Evolutionary conservation across 768 basidiomycete species (phyloP).

Genomic region (Boletus rex-veris): DNA sequence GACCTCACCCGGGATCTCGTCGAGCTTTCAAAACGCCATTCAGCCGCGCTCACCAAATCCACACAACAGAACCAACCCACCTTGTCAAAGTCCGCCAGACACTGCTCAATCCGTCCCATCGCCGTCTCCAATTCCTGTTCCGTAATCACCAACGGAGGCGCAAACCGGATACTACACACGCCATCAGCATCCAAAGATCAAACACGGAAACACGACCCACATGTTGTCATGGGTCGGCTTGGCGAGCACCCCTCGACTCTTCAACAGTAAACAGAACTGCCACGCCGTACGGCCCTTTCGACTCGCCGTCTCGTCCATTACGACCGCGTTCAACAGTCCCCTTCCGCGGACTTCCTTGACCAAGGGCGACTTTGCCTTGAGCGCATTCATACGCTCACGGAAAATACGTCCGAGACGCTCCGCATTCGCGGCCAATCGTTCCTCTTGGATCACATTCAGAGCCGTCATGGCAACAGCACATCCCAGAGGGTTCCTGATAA

Average conservation of each 20-base stretch:
- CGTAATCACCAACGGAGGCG: slow-evolving; percentile 92
- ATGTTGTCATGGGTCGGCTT: slow-evolving; percentile 97
- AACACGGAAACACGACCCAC: slow-evolving; percentile 43
- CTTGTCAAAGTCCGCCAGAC: slow-evolving; percentile 76
- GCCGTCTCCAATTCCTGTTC: slow-evolving; percentile 79
- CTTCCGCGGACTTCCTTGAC: slow-evolving; percentile 78
- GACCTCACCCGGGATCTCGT: slow-evolving; percentile 62
- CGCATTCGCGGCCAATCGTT: slow-evolving; percentile 81
- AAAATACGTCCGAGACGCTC: slow-evolving; percentile 76
- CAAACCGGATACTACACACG: slow-evolving; percentile 79
- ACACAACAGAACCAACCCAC: slow-evolving; percentile 38
- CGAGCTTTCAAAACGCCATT: slow-evolving; percentile 35
- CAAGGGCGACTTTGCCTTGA: slow-evolving; percentile 57
- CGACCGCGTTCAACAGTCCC: slow-evolving; percentile 89
- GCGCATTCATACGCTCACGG: slow-evolving; percentile 55
- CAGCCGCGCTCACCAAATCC: not conserved
- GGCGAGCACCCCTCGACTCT: slow-evolving; percentile 87
- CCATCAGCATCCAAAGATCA: not conserved
- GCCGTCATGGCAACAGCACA: slow-evolving; percentile 96
- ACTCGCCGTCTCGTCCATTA: slow-evolving; percentile 84
- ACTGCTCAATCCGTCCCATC: slow-evolving; percentile 71
- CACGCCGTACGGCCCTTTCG: slow-evolving; percentile 81
- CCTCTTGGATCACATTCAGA: slow-evolving; percentile 84
- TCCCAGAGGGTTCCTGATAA: slow-evolving; percentile 79
- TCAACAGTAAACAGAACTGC: slow-evolving; percentile 92